Base-by-base conservation (phyloP, 2,329 filamentous ascomycete genomes). In the Graphilbum fragrans region DNA sequence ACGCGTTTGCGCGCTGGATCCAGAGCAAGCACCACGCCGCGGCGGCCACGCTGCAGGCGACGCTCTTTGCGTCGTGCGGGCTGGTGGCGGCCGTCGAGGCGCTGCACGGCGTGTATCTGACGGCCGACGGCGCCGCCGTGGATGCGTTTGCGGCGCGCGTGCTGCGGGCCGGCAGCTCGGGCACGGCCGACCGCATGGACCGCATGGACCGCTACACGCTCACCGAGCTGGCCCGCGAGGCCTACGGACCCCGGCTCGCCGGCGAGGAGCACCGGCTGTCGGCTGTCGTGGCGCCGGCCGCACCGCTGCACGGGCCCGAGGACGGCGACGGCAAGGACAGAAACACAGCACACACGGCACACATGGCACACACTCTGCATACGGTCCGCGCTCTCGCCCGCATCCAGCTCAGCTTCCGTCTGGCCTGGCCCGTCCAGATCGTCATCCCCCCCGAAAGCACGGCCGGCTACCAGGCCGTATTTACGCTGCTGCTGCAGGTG, bases 401-500 rank as follows among this genome's bases (percentile, higher is more conserved):
- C 9, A 64, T 93, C n/a, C 68, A 67, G 19, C 64, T 90, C 19
- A 69, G 70, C 35, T 92, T 87, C 54, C 69, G 74, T 3, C 70
- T 92, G 42, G 63, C 72, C 7, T 81, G 76, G 77, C 69, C 77
- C 2, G 63, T 79, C 16, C 71, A 70, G 42, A 90, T 94, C 53
- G 74, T 95, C 22, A 66, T 94, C 35, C 77, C 77, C 2, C 72
- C 76, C 36, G 65, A 72, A 3, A 77, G 77, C 7, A 68, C 86
- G 19, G 55, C 60, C 0, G 66, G 71, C 3, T 94, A 94, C 53
- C 82, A 86, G 52, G 64, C 71, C 20, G 64, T 90, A 4, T 86
- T 86, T 50, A 80, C 76, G 0, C 71, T 94, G 9, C 68, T 94
- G 1, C 68, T 94, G 23, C 88, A 95, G 55, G 65, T 86, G 21